Evolutionary conservation across 805 yeast genomes (phyloP), one percentile per base, ranked within the genome.

Genomic region (Saccharomycopsis sp.): DNA sequence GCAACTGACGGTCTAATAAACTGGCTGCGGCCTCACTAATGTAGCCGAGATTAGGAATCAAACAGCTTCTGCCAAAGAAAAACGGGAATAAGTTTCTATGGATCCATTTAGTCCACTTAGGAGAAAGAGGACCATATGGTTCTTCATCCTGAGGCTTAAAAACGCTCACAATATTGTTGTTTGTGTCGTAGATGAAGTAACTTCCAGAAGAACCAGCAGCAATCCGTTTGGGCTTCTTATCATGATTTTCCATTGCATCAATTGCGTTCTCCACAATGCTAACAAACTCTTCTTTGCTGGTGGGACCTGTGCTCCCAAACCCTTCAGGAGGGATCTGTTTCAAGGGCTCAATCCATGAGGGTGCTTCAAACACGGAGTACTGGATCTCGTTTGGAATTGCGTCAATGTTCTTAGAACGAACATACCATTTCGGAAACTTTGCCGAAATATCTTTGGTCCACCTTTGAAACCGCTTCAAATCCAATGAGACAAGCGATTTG

Each of bases 61-160:
- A 70, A 67, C 91, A 86, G 35, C 86, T 78, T 56, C 92, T 69
- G 2, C 92, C 91, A 70, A 86, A 86, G 67, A 85, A 86, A 64
- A 90, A 86, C 1, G 92, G 92, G 58, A 86, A 86, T 61, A 86
- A 76, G 25, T 85, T 86, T 63, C 91, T 69, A 66, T 86, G 91
- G 2, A 85, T 67, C 91, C 92, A 86, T 69, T 86, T 86, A 1
- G 87, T 80, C 90, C 91, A 84, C 67, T 86, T 86, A 0, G 92
- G 91, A 2, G 87, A 82, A 56, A 86, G 66, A 1, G 90, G 89
- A 0, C 91, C 92, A 66, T 86, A 86, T 0, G 91, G 92, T 64
- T 86, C 91, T 68, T 86, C 92, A 68, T 86, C 90, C 66, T 85
- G 85, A 2, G 92, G 92, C 67, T 86, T 86, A 73, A 86, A 86